Evolutionary conservation across 2,329 filamentous ascomycete genomes (phyloP).

Genomic region (Colletotrichum lupini): DNA sequence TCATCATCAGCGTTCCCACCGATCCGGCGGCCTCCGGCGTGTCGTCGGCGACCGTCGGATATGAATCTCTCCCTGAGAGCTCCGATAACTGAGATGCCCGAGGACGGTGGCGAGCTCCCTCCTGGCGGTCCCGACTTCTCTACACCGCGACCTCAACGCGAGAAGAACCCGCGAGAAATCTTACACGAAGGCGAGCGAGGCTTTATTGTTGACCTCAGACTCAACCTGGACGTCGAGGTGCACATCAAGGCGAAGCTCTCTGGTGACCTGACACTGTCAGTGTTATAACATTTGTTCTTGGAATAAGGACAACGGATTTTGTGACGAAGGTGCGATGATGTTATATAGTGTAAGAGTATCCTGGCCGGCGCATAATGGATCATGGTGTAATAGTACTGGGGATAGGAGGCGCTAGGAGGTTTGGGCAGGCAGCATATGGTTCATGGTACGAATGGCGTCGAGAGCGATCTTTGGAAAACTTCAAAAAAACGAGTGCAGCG

Average conservation of each 20-base stretch:
- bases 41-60: conserved; percentile 15
- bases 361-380: conserved; percentile 4
- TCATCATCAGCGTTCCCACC: conserved; percentile 19
- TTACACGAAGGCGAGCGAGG: conserved; percentile 29
- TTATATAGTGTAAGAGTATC: background rate
- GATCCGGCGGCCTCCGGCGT: conserved; percentile 19
- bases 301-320: background rate
- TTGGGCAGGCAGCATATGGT: background rate
- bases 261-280: conserved; percentile 30
- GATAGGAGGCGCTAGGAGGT: background rate
- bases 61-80: conserved; percentile 15
- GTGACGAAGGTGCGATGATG: background rate
- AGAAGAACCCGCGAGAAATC: conserved; percentile 29
- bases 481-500: background rate
- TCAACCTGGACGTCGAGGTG: conserved; percentile 28
- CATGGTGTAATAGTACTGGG: background rate
- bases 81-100: conserved; percentile 8
- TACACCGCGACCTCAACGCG: conserved; percentile 15
- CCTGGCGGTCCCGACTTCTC: conserved; percentile 21
- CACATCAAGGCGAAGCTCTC: conserved; percentile 27
- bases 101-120: conserved; percentile 11
- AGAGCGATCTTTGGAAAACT: background rate
- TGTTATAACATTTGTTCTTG: conserved; percentile 4
- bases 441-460: conserved; percentile 7
- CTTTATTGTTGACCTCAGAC: conserved; percentile 29